Base-by-base conservation (phyloP, 495 filamentous ascomycete species). In the Parathielavia hyrcaniae region DNA sequence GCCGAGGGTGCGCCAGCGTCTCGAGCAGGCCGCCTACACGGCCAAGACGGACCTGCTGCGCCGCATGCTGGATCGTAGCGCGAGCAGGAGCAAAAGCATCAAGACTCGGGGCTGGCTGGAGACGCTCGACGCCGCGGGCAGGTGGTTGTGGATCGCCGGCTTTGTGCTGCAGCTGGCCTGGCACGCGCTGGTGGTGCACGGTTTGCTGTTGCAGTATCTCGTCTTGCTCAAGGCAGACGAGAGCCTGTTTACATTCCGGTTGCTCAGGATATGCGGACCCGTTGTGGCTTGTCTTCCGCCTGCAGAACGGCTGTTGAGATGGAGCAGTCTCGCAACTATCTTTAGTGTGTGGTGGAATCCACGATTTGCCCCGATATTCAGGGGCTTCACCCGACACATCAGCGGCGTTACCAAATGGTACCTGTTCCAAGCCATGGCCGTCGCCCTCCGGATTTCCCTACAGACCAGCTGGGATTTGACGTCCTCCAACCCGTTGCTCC, bases 271-370 rank as follows among this genome's bases (percentile, higher is more conserved):
- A 23, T 54, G 43, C 19, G 49, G 50, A 64, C 68, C 23, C 16
- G 64, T 43, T n/a, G 66, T 57, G 58, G 50, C n/a, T 2, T 13
- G 50, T 20, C 54, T 75, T 22, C 73, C 73, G 32, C 54, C 59
- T 13, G 20, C 69, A 6, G 69, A 74, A 55, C 55, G 52, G 62
- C 57, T 83, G 71, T 59, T 77, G 64, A 36, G 59, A 67, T 72
- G 72, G 78, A 74, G 73, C 16, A 71, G 86, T 26, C 58, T 78
- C 20, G 69, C 79, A 3, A 82, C 80, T 23, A 59, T 86, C 26
- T 61, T 81, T 7, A 79, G 85, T 2, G 67, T 84, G 13, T 90
- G 86, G 82, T 95, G 88, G 86, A 91, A 91, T 60, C 87, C 87
- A 8, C 80, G 79, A 54, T 76, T 89, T 64, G 77, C 79, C 58